Evolutionary conservation across 1,284 basidiomycete species (phyloP), one percentile per base, ranked within the genome.

Genomic region (Tilletia indica): DNA sequence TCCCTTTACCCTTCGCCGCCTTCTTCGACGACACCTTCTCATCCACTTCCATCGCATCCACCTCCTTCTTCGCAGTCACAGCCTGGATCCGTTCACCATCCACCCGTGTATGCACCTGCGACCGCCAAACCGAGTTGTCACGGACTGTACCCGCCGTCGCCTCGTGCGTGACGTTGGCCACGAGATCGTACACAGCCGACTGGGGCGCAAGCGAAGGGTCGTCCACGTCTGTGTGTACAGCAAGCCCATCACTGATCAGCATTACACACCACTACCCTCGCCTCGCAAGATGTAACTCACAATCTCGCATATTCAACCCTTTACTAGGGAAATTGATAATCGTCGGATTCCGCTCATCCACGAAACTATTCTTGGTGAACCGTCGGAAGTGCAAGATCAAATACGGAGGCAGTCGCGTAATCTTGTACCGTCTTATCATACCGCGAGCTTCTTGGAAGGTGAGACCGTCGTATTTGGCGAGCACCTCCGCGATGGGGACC

Each of bases 261-360:
- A 58, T 4, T 21, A 12, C 6, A 14, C 3, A 8, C 42, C 14
- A 45, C 42, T 12, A 5, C 9, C 42, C 14, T 3, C 42, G 16
- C 14, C 51, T 38, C 38, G 11, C n/a, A 6, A 12, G 6, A 21
- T 14, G 4, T 9, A 6, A 64, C 61, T 64, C 61, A 64, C 61
- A 64, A 68, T 93, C 93, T 77, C 86, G 87, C 85, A 98, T 91
- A 85, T 98, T 94, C 25, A 99, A 88, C 0, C 94, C 94, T 71
- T 93, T 89, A 61, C 97, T 88, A 12, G 94, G 94, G 82, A 97
- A 99, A 82, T 97, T 98, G 78, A 99, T 93, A 73, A 99, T 95
- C 1, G 97, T 99, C 2, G 95, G 95, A 82, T 99, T 99, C 85
- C 97, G 96, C 85, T 99, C 96, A 85, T 98, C 96, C 1, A 97